These are phyloP conservation scores for Hypomontagnella submonticulosa DNA, from an alignment of 495 filamentous ascomycete species.

Conservation along the genomic window DNA sequence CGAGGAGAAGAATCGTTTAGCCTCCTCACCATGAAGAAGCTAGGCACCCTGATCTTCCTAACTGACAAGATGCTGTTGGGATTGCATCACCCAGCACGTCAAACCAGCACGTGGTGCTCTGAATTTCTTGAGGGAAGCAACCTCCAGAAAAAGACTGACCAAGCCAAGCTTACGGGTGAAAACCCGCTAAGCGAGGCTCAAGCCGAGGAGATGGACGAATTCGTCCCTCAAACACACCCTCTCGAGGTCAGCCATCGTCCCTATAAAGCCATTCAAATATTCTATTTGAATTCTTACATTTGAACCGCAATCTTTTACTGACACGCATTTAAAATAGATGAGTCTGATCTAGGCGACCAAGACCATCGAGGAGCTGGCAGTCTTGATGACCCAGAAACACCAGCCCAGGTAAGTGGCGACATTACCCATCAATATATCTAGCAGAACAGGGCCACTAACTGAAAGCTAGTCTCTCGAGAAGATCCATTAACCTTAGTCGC, in stretches of 20 bases:
- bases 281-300: no score
- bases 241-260: no score
- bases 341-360: constrained; percentile 31
- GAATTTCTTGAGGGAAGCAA: not conserved
- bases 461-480: not conserved
- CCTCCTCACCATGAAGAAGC: constrained; percentile 42
- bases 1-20: constrained; percentile 43
- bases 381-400: constrained; percentile 11
- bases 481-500: constrained; percentile 26
- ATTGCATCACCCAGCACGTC: constrained; percentile 39
- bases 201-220: constrained; percentile 4
- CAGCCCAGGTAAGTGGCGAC: not conserved
- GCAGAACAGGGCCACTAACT: not conserved
- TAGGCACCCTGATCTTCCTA: constrained; percentile 21
- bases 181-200: not conserved
- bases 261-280: no score
- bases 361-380: constrained; percentile 23
- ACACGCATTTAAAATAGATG: constrained; percentile 16
- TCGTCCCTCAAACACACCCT: not conserved
- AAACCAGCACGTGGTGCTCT: not conserved
- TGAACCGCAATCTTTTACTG: no score
- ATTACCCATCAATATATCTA: not conserved
- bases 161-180: no score
- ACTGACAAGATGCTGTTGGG: constrained; percentile 26
- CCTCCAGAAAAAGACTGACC: not conserved